Conservation (phyloP, 352 stramenopile genomes). For the Globisporangium nagaii region DNA sequence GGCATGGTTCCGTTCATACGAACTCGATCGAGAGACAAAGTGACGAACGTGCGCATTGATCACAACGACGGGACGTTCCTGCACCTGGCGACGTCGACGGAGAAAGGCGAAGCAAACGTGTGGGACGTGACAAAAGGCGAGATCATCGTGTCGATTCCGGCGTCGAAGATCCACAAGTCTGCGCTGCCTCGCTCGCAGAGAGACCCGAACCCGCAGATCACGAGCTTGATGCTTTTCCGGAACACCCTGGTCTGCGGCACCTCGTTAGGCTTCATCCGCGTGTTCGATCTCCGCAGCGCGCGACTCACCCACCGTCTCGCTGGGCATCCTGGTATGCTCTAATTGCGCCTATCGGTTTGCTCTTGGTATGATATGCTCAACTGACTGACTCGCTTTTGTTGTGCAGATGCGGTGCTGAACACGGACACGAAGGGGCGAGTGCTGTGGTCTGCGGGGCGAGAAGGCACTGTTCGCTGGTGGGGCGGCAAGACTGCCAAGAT, state of each 20-base stretch:
- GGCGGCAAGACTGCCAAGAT: constrained; percentile 86
- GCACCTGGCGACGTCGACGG: constrained; percentile 76
- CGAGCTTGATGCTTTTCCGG: constrained; percentile 83
- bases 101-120: constrained; percentile 84
- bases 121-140: constrained; percentile 87
- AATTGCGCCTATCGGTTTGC: not conserved
- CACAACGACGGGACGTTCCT: constrained; percentile 77
- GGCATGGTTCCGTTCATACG: constrained; percentile 82
- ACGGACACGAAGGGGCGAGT: constrained; percentile 83
- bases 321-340: constrained; percentile 68
- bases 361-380: not conserved
- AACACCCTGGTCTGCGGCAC: constrained; percentile 85
- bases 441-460: constrained; percentile 77
- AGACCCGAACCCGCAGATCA: constrained; percentile 69
- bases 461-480: constrained; percentile 85
- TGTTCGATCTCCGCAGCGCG: constrained; percentile 80
- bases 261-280: constrained; percentile 81
- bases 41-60: constrained; percentile 75
- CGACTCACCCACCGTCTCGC: constrained; percentile 77
- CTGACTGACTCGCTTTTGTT: not conserved
- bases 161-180: constrained; percentile 81
- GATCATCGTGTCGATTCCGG: constrained; percentile 71
- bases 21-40: constrained; percentile 70
- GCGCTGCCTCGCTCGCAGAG: constrained; percentile 61
- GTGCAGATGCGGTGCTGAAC: constrained; percentile 69